Evolutionary conservation across 306 rosid species (phyloP).

Genomic region (Boehmeria nivea): DNA sequence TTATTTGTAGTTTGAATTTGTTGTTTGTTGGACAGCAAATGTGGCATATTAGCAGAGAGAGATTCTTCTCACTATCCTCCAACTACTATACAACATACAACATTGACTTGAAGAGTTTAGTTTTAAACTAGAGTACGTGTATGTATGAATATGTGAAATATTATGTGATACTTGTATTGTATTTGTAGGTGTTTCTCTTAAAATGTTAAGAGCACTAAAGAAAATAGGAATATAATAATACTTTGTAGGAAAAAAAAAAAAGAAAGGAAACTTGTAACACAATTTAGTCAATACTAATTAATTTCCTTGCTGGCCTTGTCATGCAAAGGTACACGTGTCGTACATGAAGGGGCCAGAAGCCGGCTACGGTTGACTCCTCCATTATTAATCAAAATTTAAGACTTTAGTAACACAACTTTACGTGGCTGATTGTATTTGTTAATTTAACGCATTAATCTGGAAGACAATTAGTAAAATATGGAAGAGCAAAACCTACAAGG

Average conservation of each 20-base stretch:
- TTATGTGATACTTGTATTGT: too few relatives aligned
- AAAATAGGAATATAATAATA: background rate
- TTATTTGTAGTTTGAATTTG: background rate
- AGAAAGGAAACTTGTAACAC: background rate
- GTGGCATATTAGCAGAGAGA: background rate
- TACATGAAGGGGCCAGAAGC: conserved; percentile 28
- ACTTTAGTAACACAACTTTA: background rate
- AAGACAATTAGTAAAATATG: conserved; percentile 10
- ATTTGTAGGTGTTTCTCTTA: background rate
- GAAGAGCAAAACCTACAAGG: conserved; percentile 18
- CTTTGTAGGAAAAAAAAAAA: background rate
- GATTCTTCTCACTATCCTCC: conserved; percentile 14
- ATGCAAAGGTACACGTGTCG: conserved; percentile 23
- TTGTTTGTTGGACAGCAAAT: background rate
- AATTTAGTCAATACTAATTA: conserved; percentile 3
- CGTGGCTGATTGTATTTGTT: conserved; percentile 2
- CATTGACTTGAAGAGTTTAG: conserved; percentile 19
- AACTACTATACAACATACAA: conserved; percentile 21
- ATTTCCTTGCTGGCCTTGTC: background rate
- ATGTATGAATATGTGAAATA: background rate
- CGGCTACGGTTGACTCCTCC: conserved; percentile 21
- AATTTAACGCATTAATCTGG: background rate
- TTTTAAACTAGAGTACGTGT: background rate
- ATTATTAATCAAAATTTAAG: conserved; percentile 2
- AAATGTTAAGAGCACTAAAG: background rate